Conservation (phyloP, 164 flowering plant species). For the Sedum album region DNA sequence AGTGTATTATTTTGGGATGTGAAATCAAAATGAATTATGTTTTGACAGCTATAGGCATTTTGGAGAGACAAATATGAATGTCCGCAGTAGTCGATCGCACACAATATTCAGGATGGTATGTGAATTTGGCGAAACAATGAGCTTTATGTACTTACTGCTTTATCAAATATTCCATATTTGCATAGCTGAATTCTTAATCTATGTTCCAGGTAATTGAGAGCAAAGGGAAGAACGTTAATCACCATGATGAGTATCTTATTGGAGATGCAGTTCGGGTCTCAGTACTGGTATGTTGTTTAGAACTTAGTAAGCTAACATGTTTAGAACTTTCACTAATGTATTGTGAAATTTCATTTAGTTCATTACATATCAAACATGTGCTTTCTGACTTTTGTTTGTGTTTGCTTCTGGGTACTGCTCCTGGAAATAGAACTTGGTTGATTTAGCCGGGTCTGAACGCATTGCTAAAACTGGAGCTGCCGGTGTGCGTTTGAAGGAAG, state of each 20-base stretch:
- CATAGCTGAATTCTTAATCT: background rate
- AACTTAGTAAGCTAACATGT: background rate
- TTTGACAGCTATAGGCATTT: slow-evolving; percentile 78
- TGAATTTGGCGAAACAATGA: background rate
- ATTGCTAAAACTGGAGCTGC: slow-evolving; percentile 96
- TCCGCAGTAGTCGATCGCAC: slow-evolving; percentile 92
- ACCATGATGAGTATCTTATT: slow-evolving; percentile 27
- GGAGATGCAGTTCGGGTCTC: slow-evolving; percentile 89
- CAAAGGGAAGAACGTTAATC: slow-evolving; percentile 45
- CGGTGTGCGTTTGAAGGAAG: slow-evolving; percentile 94
- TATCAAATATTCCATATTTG: background rate
- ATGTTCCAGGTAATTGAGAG: slow-evolving; percentile 82
- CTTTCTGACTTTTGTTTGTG: background rate
- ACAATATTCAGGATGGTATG: slow-evolving; percentile 94
- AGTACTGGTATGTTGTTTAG: slow-evolving; percentile 57
- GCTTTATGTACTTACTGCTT: background rate
- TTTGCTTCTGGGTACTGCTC: background rate
- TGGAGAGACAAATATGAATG: slow-evolving; percentile 98
- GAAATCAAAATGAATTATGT: background rate
- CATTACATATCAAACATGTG: background rate
- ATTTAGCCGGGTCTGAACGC: slow-evolving; percentile 95
- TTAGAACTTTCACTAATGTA: background rate
- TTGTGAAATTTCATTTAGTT: background rate
- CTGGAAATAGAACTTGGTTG: slow-evolving; percentile 72
- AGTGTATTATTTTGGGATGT: background rate